These are phyloP conservation scores for Geranium incanum DNA, from an alignment of 441 rosid genomes.

Conservation along the genomic window DNA sequence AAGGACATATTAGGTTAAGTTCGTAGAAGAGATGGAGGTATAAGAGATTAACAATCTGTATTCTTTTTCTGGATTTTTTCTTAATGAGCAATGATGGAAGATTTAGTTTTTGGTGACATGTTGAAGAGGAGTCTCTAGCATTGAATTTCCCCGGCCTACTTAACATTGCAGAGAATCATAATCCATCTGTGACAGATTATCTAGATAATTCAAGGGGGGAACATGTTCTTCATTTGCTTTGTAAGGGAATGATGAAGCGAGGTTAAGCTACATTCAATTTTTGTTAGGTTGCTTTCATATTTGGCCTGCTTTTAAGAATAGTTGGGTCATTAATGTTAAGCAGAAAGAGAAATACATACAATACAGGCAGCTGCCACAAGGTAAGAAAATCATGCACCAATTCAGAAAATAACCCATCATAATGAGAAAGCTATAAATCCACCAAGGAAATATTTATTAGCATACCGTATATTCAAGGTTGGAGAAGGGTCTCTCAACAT, in stretches of 20 bases:
- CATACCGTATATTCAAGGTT: conserved; percentile 94
- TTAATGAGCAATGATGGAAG: background rate
- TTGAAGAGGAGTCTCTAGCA: background rate
- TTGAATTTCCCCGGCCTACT: background rate
- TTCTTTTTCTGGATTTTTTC: background rate
- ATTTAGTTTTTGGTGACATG: conserved; percentile 2
- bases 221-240: background rate
- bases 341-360: background rate
- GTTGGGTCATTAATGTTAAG: background rate
- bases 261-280: background rate
- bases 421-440: background rate
- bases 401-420: background rate
- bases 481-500: conserved; percentile 91
- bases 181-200: background rate
- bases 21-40: background rate
- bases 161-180: background rate
- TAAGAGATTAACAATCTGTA: background rate
- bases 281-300: background rate
- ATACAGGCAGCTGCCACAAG: background rate
- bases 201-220: background rate
- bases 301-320: conserved; percentile 1
- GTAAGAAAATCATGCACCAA: conserved; percentile 9
- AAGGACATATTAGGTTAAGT: background rate
- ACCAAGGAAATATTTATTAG: conserved; percentile 7
- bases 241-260: background rate